Evolutionary conservation across 768 basidiomycete genomes (phyloP), one percentile per base, ranked within the genome.

Genomic region (Lactarius vividus): DNA sequence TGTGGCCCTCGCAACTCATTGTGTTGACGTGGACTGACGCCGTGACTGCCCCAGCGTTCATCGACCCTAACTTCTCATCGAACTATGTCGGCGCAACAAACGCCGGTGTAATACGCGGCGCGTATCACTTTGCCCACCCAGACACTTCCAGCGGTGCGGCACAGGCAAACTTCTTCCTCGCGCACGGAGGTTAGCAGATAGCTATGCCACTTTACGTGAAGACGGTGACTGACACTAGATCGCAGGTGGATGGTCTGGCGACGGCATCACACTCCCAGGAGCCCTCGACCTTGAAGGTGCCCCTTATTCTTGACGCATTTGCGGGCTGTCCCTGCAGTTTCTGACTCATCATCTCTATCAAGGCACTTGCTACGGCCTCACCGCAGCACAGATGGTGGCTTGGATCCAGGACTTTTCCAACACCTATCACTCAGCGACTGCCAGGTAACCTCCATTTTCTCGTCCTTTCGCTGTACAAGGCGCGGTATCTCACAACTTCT

Each of bases 321-420:
- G 9, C 20, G 23, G 8, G 28, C 7, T 54, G 18, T 28, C 28
- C 13, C 26, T 16, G 13, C 13, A 1, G 4, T 55, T 29, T 31
- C 53, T 57, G n/a, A 57, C 29, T 15, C 20, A 18, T 57, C 35
- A 8, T 37, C 82, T 85, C 7, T 73, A 74, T 69, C 83, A 29
- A 49, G 78, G 77, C 7, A 77, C 76, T 54, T 88, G 86, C 74
- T 88, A 85, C 67, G 86, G 80, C 16, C 69, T 85, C 71, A 81
- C 79, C 57, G 74, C 80, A 8, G 69, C 84, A 4, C 72, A 77
- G 6, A 88, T 89, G 86, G 85, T 86, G n/a, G 71, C 80, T 16
- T 88, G 87, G 86, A 79, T 89, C 58, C 64, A 74, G 37, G 83
- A 84, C 71, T 89, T 89, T 75, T 86, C 86, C 1, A 73, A 80